Percentiles rank a stretch among this genome's conserved stretches.
Evolutionary conservation across 345 rosid species (phyloP).

Genomic region (Brassica incana): DNA sequence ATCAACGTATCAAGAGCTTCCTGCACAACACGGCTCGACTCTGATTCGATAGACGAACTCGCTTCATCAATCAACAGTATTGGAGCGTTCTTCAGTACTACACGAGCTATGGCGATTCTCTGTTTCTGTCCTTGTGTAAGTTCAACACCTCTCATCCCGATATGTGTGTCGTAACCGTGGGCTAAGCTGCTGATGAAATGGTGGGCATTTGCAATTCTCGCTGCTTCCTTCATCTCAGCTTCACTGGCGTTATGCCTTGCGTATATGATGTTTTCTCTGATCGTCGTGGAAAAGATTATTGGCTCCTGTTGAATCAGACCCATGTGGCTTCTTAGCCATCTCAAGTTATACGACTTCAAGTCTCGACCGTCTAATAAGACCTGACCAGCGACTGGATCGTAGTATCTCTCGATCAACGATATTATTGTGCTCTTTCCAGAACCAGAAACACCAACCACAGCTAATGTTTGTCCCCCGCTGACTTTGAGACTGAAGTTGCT

Average conservation of each 20-base stretch:
- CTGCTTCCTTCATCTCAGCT: slow-evolving; percentile 98
- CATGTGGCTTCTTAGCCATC: slow-evolving; percentile 93
- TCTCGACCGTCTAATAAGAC: slow-evolving; percentile 87
- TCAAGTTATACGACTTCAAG: slow-evolving; percentile 78
- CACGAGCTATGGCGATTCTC: slow-evolving; percentile 92
- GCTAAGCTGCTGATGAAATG: slow-evolving; percentile 98
- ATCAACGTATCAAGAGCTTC: slow-evolving; percentile 95
- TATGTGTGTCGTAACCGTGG: slow-evolving; percentile 95
- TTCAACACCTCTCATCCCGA: slow-evolving; percentile 99
- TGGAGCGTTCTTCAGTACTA: slow-evolving; percentile 95
- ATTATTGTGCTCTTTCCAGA: slow-evolving; percentile 99
- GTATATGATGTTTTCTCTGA: slow-evolving; percentile 91
- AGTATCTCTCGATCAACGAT: slow-evolving; percentile 90
- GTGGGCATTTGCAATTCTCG: slow-evolving; percentile 98
- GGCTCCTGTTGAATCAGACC: slow-evolving; percentile 99
- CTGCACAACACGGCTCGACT: slow-evolving; percentile 96
- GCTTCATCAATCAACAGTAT: slow-evolving; percentile 91
- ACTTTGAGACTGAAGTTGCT: slow-evolving; percentile 98
- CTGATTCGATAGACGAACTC: slow-evolving; percentile 93
- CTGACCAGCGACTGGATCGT: slow-evolving; percentile 99
- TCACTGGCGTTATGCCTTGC: slow-evolving; percentile 98
- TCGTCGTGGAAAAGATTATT: slow-evolving; percentile 90
- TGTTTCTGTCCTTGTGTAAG: slow-evolving; percentile 98
- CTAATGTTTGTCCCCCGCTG: slow-evolving; percentile 92
- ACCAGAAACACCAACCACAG: slow-evolving; percentile 97